These are phyloP conservation scores for Fusarium brachygibbosum DNA, from an alignment of 2,329 filamentous ascomycete species.

Conservation along the genomic window DNA sequence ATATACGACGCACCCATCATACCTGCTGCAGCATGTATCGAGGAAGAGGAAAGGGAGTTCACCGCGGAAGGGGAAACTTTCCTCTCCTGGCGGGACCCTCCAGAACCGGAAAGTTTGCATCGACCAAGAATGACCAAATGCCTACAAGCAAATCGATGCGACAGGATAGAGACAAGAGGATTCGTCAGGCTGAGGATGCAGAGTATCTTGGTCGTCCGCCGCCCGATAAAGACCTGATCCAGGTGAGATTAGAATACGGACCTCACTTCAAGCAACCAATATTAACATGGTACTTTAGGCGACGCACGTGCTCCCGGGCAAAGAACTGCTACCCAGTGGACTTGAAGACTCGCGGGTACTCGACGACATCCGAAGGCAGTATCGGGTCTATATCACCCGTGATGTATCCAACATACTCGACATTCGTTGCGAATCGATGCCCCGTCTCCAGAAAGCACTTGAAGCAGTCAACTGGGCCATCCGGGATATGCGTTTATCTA, in stretches of 20 bases:
- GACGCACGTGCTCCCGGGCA: slow-evolving; percentile 51
- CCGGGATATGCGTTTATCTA: slow-evolving; percentile 52
- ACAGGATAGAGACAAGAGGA: slow-evolving; percentile 36
- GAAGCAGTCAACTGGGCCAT: slow-evolving; percentile 51
- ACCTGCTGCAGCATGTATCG: slow-evolving; percentile 12
- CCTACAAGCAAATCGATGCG: slow-evolving; percentile 44
- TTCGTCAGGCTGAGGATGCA: slow-evolving; percentile 31
- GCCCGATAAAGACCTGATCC: slow-evolving; percentile 37
- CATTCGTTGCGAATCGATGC: slow-evolving; percentile 45
- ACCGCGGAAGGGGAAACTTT: not conserved
- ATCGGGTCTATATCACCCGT: slow-evolving; percentile 52
- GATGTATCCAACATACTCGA: slow-evolving; percentile 45
- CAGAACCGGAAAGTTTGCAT: slow-evolving; percentile 8
- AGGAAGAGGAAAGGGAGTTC: slow-evolving; percentile 1
- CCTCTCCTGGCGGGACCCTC: not conserved
- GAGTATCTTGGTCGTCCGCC: slow-evolving; percentile 48
- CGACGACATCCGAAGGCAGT: slow-evolving; percentile 48
- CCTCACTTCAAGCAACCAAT: not conserved
- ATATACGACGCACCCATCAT: too few species aligned
- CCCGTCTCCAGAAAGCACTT: slow-evolving; percentile 48
- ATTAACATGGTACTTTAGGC: slow-evolving; percentile 9
- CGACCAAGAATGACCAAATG: slow-evolving; percentile 18
- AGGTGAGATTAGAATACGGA: slow-evolving; percentile 37
- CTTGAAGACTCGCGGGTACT: slow-evolving; percentile 46
- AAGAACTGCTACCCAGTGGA: slow-evolving; percentile 46